Base-by-base conservation (phyloP, 371 early-diverging fungal species). In the Globomyces sp. region DNA sequence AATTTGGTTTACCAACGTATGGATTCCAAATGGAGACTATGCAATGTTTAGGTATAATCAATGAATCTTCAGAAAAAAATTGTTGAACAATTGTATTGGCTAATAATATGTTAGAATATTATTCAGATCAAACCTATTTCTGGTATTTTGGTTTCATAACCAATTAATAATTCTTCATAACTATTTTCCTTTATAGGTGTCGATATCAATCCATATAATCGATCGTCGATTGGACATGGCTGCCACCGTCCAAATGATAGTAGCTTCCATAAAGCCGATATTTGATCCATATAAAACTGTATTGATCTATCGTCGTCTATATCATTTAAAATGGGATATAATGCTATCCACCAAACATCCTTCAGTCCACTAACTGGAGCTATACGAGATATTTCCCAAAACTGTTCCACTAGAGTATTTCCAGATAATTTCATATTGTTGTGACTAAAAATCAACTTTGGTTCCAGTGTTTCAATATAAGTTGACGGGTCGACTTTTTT, bases 361-460 rank as follows among this genome's bases (percentile, higher is more conserved):
- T 55, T 55, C 10, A 40, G 55, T 24, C 55, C 55, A 55, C 40
- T 55, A 9, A 55, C 55, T 55, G 55, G 55, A 55, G 40, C 36
- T 5, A 55, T 55, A 36, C 55, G 55, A n/a, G 40, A 55, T 55
- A 39, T 55, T 39, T 55, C 55, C 55, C 55, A 55, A 39, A 55
- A 55, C 40, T 55, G 55, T 39, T 39, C n/a, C 34, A 55, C 39
- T 39, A 39, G 39, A 39, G 10, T 55, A 6, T 24, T 39, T 36
- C 55, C 36, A 39, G 40, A 39, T 39, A 55, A 9, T 40, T 55
- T 36, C 4, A n/a, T 40, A 39, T 55, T 55, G n/a, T 55, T 55
- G n/a, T 55, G 55, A 36, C 36, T 39, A 11, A 55, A 40, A 39
- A 55, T 55, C 39, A 55, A 40, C 8, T 55, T 55, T 39, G 55